Evolutionary conservation across 1,284 basidiomycete species (phyloP).

Genomic region (Rhodotorula sp.): DNA sequence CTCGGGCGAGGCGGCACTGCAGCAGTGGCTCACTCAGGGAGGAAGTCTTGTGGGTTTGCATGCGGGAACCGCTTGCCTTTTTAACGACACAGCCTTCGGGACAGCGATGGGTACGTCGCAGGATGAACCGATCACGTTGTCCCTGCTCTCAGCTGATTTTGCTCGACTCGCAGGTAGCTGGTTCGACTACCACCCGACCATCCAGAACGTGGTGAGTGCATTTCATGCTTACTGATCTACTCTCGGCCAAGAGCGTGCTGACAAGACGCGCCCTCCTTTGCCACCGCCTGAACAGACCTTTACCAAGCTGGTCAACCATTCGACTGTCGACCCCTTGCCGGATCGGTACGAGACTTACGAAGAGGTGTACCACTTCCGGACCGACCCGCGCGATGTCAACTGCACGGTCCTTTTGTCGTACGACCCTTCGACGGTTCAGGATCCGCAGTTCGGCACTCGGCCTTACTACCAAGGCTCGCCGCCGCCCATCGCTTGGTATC

Average conservation of each 20-base stretch:
- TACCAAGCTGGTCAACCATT: constrained; percentile 26
- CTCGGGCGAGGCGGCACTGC: constrained; percentile 23
- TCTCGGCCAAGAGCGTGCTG: not conserved
- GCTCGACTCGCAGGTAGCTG: not conserved
- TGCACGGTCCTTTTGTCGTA: constrained; percentile 33
- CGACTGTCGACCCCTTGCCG: constrained; percentile 33
- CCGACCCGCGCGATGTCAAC: constrained; percentile 38
- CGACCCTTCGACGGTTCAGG: constrained; percentile 17
- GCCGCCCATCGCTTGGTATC: constrained; percentile 34
- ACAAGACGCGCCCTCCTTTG: not conserved
- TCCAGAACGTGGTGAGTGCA: constrained; percentile 26
- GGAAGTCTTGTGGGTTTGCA: constrained; percentile 34
- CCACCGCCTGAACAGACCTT: constrained; percentile 38
- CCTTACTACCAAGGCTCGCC: constrained; percentile 32
- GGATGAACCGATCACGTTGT: not conserved
- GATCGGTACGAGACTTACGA: constrained; percentile 33
- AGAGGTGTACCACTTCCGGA: constrained; percentile 34
- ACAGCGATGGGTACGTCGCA: constrained; percentile 22
- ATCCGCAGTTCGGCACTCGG: constrained; percentile 19
- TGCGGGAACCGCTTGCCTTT: constrained; percentile 36
- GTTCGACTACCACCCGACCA: constrained; percentile 35
- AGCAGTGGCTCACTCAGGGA: constrained; percentile 25
- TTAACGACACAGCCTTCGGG: constrained; percentile 33
- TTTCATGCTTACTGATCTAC: no score
- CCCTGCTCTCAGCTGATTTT: not conserved